phyloP scores from a whole-genome alignment of 2,329 filamentous ascomycete species.

The Neocucurbitaria cava region DNA sequence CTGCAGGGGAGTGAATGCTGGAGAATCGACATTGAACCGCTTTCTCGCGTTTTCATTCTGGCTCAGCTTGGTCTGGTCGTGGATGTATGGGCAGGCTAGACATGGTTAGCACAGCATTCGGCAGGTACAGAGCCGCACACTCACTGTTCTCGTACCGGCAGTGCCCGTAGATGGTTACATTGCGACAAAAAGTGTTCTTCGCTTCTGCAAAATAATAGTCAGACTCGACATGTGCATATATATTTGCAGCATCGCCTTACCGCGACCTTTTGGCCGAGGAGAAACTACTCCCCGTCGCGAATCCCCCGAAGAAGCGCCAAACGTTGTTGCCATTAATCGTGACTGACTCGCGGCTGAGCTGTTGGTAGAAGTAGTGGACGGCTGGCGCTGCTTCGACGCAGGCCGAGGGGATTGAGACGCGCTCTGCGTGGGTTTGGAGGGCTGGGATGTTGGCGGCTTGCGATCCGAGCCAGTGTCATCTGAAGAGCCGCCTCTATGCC shows the following conservation, averaged over 20 bases:
- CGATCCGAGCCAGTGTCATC: constrained; percentile 37
- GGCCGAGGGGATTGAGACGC: constrained; percentile 25
- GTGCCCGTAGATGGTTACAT: constrained; percentile 91
- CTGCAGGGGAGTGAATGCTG: constrained; percentile 82
- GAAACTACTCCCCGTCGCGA: constrained; percentile 51
- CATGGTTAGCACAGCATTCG: constrained; percentile 24
- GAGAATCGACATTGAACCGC: constrained; percentile 91
- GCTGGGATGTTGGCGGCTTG: constrained; percentile 29
- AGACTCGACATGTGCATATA: constrained; percentile 17
- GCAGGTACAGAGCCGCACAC: constrained; percentile 18
- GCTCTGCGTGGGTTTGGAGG: constrained; percentile 22
- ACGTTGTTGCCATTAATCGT: constrained; percentile 47
- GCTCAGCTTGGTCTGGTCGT: constrained; percentile 73
- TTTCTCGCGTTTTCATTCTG: constrained; percentile 69
- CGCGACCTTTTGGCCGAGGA: constrained; percentile 54
- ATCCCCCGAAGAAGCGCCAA: constrained; percentile 48
- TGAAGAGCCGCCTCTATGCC: constrained; percentile 39
- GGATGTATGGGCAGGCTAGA: constrained; percentile 78
- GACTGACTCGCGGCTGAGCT: constrained; percentile 23
- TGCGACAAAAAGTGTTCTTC: constrained; percentile 90
- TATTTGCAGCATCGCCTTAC: constrained; percentile 34
- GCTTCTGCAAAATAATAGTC: constrained; percentile 57
- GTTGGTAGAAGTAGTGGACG: constrained; percentile 20
- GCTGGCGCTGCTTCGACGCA: constrained; percentile 23
- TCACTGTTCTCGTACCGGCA: constrained; percentile 87